Percentiles rank a stretch among this genome's conserved stretches.
phyloP scores from a whole-genome alignment of 345 rosid species.

The Citrus cavaleriei region DNA sequence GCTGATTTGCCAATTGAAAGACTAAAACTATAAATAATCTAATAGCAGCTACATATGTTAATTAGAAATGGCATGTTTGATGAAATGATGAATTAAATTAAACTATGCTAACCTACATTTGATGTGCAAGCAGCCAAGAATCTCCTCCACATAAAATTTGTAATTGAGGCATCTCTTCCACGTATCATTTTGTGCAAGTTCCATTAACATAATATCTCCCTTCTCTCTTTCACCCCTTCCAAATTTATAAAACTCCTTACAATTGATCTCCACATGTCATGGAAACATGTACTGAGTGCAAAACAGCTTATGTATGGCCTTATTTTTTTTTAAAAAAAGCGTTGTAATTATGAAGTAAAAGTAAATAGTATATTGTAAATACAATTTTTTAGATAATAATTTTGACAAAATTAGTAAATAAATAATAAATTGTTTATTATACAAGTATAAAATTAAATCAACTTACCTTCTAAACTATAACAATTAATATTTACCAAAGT shows the following conservation, averaged over 20 bases:
- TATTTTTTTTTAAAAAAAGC: too few relatives aligned
- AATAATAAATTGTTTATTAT: too few relatives aligned
- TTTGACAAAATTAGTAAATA: too few relatives aligned
- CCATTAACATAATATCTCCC: conserved; percentile 33
- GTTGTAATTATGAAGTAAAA: too few relatives aligned
- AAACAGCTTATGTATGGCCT: conserved; percentile 7
- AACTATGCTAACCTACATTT: conserved; percentile 32
- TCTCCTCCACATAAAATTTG: conserved; percentile 38
- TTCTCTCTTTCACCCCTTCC: conserved; percentile 23
- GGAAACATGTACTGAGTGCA: conserved; percentile 28
- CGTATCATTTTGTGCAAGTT: conserved; percentile 39
- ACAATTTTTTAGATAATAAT: too few relatives aligned
- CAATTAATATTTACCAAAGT: too few relatives aligned
- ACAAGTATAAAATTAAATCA: too few relatives aligned
- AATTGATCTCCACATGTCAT: conserved; percentile 30
- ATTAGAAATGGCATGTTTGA: too few relatives aligned
- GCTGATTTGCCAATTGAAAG: conserved; percentile 12
- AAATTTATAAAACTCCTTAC: conserved; percentile 22
- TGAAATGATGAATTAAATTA: neutral
- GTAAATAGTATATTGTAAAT: too few relatives aligned
- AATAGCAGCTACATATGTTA: too few relatives aligned
- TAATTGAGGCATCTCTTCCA: conserved; percentile 43
- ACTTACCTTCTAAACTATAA: too few relatives aligned
- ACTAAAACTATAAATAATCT: too few relatives aligned
- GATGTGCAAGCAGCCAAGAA: conserved; percentile 33